These are phyloP conservation scores for Penicillium palitans DNA, from an alignment of 2,329 filamentous ascomycete species.

Conservation along the genomic window DNA sequence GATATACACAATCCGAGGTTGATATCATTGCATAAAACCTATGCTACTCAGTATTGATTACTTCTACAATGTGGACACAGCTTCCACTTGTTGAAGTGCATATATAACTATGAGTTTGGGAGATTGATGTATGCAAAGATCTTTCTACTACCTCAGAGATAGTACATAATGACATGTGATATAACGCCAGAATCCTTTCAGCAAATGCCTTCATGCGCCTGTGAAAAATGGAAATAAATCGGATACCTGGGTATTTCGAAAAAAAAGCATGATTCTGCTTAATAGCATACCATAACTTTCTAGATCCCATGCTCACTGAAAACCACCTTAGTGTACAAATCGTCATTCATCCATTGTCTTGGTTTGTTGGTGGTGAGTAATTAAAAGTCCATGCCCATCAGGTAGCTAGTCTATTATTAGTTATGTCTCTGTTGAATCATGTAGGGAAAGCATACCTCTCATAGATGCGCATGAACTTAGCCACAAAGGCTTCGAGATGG, in stretches of 20 bases:
- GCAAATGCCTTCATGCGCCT: slow-evolving; percentile 16
- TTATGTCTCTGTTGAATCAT: slow-evolving; percentile 7
- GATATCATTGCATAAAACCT: not conserved
- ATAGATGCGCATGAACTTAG: slow-evolving; percentile 95
- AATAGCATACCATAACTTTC: not conserved
- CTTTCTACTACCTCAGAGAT: not conserved
- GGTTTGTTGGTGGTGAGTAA: slow-evolving; percentile 5
- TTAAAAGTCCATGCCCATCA: slow-evolving; percentile 77
- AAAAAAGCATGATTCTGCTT: not conserved
- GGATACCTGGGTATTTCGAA: not conserved
- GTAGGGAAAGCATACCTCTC: slow-evolving; percentile 69
- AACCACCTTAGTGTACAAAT: slow-evolving; percentile 26
- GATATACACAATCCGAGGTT: not conserved
- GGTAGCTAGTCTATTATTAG: slow-evolving; percentile 46
- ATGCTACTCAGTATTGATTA: not conserved
- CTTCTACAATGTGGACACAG: not conserved
- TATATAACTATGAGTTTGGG: not conserved
- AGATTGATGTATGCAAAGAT: slow-evolving; percentile 1
- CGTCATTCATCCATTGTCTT: slow-evolving; percentile 31
- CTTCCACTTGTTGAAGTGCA: not conserved
- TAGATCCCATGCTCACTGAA: not conserved
- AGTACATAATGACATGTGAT: slow-evolving; percentile 1
- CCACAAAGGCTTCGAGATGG: slow-evolving; percentile 95
- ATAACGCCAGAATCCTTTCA: slow-evolving; percentile 12
- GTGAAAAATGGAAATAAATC: slow-evolving; percentile 2